phyloP scores from a whole-genome alignment of 208 protist species.

The Balamuthia mandrillaris region DNA sequence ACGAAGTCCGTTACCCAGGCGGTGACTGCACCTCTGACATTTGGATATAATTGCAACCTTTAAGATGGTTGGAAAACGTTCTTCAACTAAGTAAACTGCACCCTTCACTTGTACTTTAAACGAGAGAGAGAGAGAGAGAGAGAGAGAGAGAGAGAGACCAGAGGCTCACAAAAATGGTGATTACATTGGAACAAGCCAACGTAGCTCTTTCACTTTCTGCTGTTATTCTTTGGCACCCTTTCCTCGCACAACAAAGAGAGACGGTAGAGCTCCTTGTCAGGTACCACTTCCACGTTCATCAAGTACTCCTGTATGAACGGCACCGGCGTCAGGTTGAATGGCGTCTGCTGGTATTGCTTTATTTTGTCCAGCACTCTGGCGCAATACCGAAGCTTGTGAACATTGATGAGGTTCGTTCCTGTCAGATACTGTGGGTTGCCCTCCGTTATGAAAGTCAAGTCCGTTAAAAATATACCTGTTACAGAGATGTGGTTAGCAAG shows the following conservation, averaged over 20 bases:
- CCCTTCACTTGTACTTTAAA: too few relatives aligned
- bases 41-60: too few relatives aligned
- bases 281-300: background rate
- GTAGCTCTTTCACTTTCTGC: too few relatives aligned
- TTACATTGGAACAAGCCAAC: too few relatives aligned
- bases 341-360: conserved; percentile 54
- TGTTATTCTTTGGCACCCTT: too few relatives aligned
- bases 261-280: conserved; percentile 19
- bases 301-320: conserved; percentile 38
- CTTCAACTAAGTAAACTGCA: too few relatives aligned
- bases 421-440: conserved; percentile 40
- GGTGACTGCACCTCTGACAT: too few relatives aligned
- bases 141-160: too few relatives aligned
- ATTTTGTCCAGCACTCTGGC: conserved; percentile 53
- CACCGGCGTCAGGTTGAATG: conserved; percentile 45
- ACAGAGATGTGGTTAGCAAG: background rate
- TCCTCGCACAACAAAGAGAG: background rate
- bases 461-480: conserved; percentile 61
- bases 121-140: too few relatives aligned
- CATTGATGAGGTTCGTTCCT: conserved; percentile 41
- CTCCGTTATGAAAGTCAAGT: conserved; percentile 62
- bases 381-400: conserved; percentile 47
- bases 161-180: too few relatives aligned
- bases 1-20: too few relatives aligned
- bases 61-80: too few relatives aligned